These are phyloP conservation scores for Calonectria ilicicola DNA, from an alignment of 2,329 filamentous ascomycete genomes.

Conservation along the genomic window DNA sequence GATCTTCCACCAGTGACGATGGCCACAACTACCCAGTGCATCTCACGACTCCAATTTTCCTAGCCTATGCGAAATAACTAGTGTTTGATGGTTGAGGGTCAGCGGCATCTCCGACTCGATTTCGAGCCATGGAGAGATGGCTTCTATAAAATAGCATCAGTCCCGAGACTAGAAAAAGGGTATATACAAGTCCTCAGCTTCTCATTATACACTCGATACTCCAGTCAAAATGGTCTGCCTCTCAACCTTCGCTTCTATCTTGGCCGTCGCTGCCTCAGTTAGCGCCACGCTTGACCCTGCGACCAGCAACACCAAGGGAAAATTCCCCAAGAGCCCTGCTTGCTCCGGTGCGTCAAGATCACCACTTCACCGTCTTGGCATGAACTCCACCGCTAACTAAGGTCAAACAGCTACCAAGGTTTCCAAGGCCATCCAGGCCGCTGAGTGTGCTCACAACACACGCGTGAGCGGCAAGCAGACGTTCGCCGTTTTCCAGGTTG, in stretches of 20 bases:
- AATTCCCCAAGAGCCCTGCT: slow-evolving; percentile 33
- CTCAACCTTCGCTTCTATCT: slow-evolving; percentile 29
- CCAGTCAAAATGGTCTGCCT: not conserved
- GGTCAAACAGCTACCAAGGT: slow-evolving; percentile 34
- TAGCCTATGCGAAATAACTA: not conserved
- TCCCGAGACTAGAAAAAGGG: not conserved
- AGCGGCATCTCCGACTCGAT: not conserved
- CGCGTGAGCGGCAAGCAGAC: slow-evolving; percentile 40
- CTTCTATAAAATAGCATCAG: not conserved
- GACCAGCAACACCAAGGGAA: slow-evolving; percentile 38
- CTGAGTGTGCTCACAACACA: slow-evolving; percentile 41
- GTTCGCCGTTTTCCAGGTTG: slow-evolving; percentile 39
- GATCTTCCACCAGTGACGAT: not conserved
- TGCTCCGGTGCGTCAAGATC: slow-evolving; percentile 30
- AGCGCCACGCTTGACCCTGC: slow-evolving; percentile 40
- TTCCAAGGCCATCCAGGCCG: slow-evolving; percentile 40
- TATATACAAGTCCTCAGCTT: not conserved
- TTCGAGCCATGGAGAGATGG: not conserved
- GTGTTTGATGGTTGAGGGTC: not conserved
- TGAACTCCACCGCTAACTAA: not conserved
- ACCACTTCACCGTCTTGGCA: not conserved
- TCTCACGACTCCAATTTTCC: not conserved
- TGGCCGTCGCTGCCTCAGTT: slow-evolving; percentile 34
- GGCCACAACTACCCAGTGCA: not conserved
- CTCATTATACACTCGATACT: not conserved